Conservation (phyloP, 2,329 filamentous ascomycete genomes). For the Emmonsia crescens region DNA sequence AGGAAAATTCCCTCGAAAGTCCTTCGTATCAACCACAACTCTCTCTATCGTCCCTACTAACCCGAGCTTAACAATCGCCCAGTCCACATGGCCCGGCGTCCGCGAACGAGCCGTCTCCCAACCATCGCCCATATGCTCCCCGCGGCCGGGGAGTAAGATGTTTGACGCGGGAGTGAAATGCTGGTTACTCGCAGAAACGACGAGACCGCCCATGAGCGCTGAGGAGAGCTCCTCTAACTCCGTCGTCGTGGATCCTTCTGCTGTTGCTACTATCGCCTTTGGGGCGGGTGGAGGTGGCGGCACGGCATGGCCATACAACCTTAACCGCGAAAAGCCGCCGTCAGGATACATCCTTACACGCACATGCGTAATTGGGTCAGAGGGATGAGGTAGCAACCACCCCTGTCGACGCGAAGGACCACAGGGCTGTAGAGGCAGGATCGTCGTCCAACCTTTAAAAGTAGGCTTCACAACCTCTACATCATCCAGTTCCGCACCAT, state of each 20-base stretch:
- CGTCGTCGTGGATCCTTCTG: slow-evolving; percentile 1
- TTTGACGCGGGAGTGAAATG: slow-evolving; percentile 33
- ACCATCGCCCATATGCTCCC: slow-evolving; percentile 36
- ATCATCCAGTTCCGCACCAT: slow-evolving; percentile 15
- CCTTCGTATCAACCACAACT: slow-evolving; percentile 35
- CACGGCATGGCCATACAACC: slow-evolving; percentile 34
- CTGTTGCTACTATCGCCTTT: background rate
- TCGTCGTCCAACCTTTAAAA: slow-evolving; percentile 29
- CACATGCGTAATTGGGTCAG: slow-evolving; percentile 32
- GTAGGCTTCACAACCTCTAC: slow-evolving; percentile 22
- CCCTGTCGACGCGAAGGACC: slow-evolving; percentile 34
- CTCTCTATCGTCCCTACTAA: slow-evolving; percentile 28
- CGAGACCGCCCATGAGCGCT: slow-evolving; percentile 31
- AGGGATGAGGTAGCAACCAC: slow-evolving; percentile 27
- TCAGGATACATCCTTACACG: slow-evolving; percentile 37
- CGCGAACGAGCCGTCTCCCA: slow-evolving; percentile 35
- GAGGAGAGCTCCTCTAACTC: slow-evolving; percentile 31
- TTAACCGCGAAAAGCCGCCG: slow-evolving; percentile 34
- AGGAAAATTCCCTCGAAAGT: slow-evolving; percentile 37
- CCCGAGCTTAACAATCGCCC: slow-evolving; percentile 32
- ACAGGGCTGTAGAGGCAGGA: slow-evolving; percentile 29
- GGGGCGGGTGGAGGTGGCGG: slow-evolving; percentile 18
- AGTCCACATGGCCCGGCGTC: slow-evolving; percentile 31
- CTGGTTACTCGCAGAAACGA: slow-evolving; percentile 31
- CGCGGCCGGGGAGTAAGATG: slow-evolving; percentile 32